A percentile compares a stretch with the other conserved stretches of the same genome.
phyloP scores from a whole-genome alignment of 2,329 filamentous ascomycete genomes.

The Byssochlamys sp. region DNA sequence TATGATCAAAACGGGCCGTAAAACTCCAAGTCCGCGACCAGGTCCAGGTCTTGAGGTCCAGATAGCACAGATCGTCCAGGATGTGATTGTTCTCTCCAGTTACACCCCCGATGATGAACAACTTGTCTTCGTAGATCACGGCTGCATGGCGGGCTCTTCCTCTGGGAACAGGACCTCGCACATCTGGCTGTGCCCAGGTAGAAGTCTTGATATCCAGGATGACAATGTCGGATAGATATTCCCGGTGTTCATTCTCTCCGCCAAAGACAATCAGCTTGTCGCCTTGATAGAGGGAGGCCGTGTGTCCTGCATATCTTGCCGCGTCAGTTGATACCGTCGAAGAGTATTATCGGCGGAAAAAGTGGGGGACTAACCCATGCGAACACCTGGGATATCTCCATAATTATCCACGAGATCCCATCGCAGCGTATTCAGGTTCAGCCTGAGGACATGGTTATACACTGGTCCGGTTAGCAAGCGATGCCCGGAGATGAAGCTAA shows the following conservation, averaged over 20 bases:
- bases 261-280: constrained; percentile 95
- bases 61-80: constrained; percentile 88
- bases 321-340: background rate
- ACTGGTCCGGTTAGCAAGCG: constrained; percentile 39
- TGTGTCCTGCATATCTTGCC: constrained; percentile 57
- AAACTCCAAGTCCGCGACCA: constrained; percentile 97
- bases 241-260: constrained; percentile 93
- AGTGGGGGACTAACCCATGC: constrained; percentile 62
- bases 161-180: constrained; percentile 74
- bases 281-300: constrained; percentile 83
- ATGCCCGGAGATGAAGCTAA: constrained; percentile 3
- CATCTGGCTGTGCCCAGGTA: constrained; percentile 86
- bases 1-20: constrained; percentile 87
- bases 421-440: constrained; percentile 78
- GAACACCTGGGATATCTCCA: constrained; percentile 89
- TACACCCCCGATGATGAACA: constrained; percentile 93
- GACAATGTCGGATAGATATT: constrained; percentile 89
- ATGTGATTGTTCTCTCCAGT: constrained; percentile 87
- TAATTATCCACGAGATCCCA: constrained; percentile 98
- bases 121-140: constrained; percentile 87
- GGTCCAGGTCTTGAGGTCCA: constrained; percentile 93
- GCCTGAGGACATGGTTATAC: constrained; percentile 88
- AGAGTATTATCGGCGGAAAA: constrained; percentile 6
- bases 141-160: constrained; percentile 88
- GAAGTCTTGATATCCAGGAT: constrained; percentile 91